A percentile compares a stretch with the other conserved stretches of the same genome.
Conservation (phyloP, 345 rosid genomes). For the Hypericum androsaemum region DNA sequence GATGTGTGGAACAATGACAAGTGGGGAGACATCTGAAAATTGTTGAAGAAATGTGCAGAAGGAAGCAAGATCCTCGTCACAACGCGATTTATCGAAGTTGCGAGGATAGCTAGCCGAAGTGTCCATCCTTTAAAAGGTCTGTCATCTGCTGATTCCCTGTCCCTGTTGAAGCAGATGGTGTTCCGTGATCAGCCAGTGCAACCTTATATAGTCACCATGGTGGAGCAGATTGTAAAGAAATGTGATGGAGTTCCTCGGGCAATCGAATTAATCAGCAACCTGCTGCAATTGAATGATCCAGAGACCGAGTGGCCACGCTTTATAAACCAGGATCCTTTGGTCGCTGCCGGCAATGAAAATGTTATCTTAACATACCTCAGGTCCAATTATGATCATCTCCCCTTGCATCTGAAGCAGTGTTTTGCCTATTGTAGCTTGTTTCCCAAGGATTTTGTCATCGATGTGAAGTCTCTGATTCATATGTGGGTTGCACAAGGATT, state of each 20-base stretch:
- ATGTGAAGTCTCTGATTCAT: background rate
- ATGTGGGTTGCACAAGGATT: background rate
- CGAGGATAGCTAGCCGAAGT: background rate
- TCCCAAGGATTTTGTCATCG: background rate
- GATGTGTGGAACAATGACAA: background rate
- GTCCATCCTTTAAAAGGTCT: background rate
- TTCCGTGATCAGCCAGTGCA: background rate
- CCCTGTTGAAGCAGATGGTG: background rate
- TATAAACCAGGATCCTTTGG: background rate
- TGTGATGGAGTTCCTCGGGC: background rate
- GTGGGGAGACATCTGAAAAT: background rate
- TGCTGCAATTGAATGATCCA: background rate
- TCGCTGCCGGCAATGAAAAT: background rate
- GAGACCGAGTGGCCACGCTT: background rate
- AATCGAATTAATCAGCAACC: background rate
- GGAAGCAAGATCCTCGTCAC: constrained; percentile 3
- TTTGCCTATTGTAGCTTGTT: background rate
- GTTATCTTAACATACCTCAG: background rate
- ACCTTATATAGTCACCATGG: background rate
- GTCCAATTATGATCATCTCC: background rate
- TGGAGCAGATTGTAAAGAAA: background rate
- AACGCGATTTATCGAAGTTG: background rate
- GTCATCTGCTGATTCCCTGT: background rate
- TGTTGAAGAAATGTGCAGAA: background rate
- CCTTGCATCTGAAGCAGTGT: background rate